These are phyloP conservation scores for Beauveria pseudobassiana DNA, from an alignment of 2,329 filamentous ascomycete species.

Conservation along the genomic window DNA sequence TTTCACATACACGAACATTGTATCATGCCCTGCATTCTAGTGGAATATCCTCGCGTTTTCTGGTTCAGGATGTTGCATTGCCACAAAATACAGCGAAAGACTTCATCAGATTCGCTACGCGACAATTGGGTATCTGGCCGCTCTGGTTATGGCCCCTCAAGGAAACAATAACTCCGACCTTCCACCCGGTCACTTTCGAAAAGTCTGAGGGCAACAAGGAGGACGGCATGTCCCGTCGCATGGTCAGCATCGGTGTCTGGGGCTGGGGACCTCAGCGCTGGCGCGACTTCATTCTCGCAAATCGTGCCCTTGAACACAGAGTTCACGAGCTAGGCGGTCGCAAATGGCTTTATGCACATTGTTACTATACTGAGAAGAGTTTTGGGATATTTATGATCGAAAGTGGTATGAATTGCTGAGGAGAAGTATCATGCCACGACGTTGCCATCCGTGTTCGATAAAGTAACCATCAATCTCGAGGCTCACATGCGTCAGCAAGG, in stretches of 20 bases:
- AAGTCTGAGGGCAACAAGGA: too few species aligned
- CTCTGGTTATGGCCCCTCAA: constrained; percentile 22
- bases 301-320: constrained; percentile 60
- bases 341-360: constrained; percentile 78
- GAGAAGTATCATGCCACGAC: constrained; percentile 48
- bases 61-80: constrained; percentile 57
- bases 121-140: constrained; percentile 20
- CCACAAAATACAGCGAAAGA: constrained; percentile 39
- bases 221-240: constrained; percentile 17
- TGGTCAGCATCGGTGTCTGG: constrained; percentile 63
- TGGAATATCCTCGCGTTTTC: constrained; percentile 45
- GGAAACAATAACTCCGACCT: not conserved
- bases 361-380: constrained; percentile 64
- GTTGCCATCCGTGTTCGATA: constrained; percentile 58
- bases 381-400: constrained; percentile 53
- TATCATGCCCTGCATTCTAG: constrained; percentile 56
- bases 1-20: constrained; percentile 54
- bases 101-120: constrained; percentile 23
- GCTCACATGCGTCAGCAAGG: not conserved
- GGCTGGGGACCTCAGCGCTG: constrained; percentile 52
- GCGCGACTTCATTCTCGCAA: constrained; percentile 45
- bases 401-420: constrained; percentile 52
- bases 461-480: constrained; percentile 44
- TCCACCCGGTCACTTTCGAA: not conserved
- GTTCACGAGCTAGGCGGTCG: constrained; percentile 58